phyloP scores from a whole-genome alignment of 1,284 basidiomycete genomes.

The Albatrellus sp. region DNA sequence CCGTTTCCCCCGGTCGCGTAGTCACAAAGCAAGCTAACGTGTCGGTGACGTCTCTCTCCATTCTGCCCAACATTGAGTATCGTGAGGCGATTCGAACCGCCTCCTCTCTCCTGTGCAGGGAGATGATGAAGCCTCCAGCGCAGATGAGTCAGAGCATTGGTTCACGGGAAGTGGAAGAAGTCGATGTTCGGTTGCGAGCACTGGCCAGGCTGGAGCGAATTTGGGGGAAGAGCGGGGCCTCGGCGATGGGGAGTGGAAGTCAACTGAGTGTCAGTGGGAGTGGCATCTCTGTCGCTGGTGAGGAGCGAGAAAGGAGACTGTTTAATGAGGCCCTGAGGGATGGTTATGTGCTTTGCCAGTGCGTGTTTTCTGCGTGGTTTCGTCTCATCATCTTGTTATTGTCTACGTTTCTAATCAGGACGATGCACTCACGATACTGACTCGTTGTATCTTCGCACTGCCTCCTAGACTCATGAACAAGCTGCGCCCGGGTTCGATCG shows the following conservation, averaged over 20 bases:
- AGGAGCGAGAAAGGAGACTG: slow-evolving; percentile 59
- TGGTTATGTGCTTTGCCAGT: slow-evolving; percentile 83
- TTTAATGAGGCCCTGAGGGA: slow-evolving; percentile 71
- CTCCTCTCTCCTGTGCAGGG: slow-evolving; percentile 47
- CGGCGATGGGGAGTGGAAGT: slow-evolving; percentile 24
- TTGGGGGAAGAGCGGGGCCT: slow-evolving; percentile 47
- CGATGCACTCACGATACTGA: slow-evolving; percentile 5
- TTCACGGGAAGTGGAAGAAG: slow-evolving; percentile 54
- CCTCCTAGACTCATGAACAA: slow-evolving; percentile 57
- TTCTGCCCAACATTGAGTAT: slow-evolving; percentile 30
- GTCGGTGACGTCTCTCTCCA: slow-evolving; percentile 37
- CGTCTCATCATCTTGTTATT: slow-evolving; percentile 9
- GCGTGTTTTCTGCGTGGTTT: slow-evolving; percentile 22
- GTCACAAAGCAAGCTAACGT: slow-evolving; percentile 31
- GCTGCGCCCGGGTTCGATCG: slow-evolving; percentile 45
- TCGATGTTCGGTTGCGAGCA: slow-evolving; percentile 50
- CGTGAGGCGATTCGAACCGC: slow-evolving; percentile 55
- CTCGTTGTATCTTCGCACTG: no score
- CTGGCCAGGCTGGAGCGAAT: slow-evolving; percentile 58
- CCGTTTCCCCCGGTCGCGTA: slow-evolving; percentile 11
- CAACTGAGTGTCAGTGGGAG: slow-evolving; percentile 25
- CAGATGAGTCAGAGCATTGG: slow-evolving; percentile 35
- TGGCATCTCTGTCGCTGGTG: slow-evolving; percentile 33
- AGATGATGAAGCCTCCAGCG: slow-evolving; percentile 43
- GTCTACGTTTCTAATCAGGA: no score